Evolutionary conservation across 2,329 filamentous ascomycete genomes (phyloP).

Genomic region (Thelonectria blattea): DNA sequence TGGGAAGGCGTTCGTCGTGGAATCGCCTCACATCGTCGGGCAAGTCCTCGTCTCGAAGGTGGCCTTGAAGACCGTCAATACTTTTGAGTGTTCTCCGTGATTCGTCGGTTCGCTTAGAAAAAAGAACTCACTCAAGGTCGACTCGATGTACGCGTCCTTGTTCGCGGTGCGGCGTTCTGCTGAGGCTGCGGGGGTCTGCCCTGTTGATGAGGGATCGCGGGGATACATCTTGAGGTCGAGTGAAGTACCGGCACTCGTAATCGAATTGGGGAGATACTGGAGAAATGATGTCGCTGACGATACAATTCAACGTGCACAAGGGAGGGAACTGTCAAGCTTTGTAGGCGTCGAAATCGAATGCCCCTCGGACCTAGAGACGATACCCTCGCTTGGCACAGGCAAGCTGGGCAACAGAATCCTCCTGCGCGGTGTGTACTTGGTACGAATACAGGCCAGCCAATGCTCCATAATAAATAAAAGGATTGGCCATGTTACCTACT

Average conservation of each 20-base stretch:
- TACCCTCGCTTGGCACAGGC: too few relatives aligned
- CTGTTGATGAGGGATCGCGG: neutral
- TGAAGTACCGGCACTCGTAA: neutral
- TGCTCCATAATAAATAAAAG: too few relatives aligned
- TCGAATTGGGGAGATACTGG: neutral
- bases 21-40: constrained; percentile 4
- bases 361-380: too few relatives aligned
- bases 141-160: constrained; percentile 10
- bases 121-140: constrained; percentile 1
- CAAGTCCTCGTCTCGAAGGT: constrained; percentile 11
- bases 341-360: neutral
- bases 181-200: neutral
- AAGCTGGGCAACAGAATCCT: too few relatives aligned
- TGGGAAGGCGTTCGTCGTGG: neutral
- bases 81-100: neutral
- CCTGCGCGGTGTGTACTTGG: too few relatives aligned
- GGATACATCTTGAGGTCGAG: neutral
- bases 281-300: neutral
- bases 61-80: neutral
- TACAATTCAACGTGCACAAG: neutral
- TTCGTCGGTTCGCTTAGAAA: neutral
- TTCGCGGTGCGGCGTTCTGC: constrained; percentile 1
- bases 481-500: too few relatives aligned
- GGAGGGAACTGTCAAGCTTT: neutral
- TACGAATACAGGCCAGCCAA: too few relatives aligned